Conservation (phyloP, 176 grass and related monocot genomes). For the Phragmites australis region DNA sequence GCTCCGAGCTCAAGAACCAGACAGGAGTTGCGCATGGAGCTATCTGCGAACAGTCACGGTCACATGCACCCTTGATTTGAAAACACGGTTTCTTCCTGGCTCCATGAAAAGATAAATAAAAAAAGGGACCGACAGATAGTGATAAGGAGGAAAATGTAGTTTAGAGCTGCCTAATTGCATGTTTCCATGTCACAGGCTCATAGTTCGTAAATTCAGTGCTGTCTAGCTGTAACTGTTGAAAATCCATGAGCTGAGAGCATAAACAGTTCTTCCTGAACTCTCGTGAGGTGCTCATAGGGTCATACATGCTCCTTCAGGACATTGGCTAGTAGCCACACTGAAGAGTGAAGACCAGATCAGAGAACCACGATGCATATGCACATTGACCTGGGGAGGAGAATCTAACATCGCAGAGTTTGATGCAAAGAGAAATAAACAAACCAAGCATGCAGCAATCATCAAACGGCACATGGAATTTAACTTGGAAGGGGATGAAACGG, state of each 20-base stretch:
- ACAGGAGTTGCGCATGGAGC: conserved; percentile 44
- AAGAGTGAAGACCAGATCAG: background rate
- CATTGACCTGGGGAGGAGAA: conserved; percentile 43
- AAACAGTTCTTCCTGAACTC: conserved; percentile 18
- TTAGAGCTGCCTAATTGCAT: conserved; percentile 29
- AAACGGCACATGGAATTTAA: conserved; percentile 41
- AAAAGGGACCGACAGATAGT: conserved; percentile 6
- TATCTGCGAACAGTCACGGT: conserved; percentile 46
- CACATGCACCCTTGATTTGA: conserved; percentile 52
- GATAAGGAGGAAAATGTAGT: conserved; percentile 12
- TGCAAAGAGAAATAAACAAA: conserved; percentile 20
- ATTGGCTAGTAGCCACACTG: conserved; percentile 13
- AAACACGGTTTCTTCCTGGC: conserved; percentile 48
- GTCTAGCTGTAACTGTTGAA: background rate
- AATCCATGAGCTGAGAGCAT: background rate
- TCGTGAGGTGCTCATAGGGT: background rate
- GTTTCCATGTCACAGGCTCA: background rate
- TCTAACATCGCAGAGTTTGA: conserved; percentile 27
- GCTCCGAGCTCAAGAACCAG: conserved; percentile 55
- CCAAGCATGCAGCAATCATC: conserved; percentile 43
- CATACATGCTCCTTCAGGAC: background rate
- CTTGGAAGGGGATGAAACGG: conserved; percentile 26
- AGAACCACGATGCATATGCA: conserved; percentile 3
- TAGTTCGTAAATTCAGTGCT: background rate
- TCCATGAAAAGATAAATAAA: conserved; percentile 23